phyloP scores from a whole-genome alignment of 2,329 filamentous ascomycete species.

The Alternaria consortialis region DNA sequence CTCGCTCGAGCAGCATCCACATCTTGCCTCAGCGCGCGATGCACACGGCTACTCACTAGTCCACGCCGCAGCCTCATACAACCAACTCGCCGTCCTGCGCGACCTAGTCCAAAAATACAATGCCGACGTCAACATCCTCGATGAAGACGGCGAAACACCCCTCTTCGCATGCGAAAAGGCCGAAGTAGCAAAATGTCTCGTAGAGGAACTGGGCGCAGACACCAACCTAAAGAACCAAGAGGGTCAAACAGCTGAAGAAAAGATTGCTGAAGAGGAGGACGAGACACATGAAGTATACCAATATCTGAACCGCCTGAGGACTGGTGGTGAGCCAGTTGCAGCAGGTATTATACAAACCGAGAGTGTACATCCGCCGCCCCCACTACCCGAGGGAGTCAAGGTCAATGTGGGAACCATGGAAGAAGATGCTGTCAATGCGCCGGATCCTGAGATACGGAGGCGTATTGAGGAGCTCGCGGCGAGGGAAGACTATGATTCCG shows the following conservation, averaged over 20 bases:
- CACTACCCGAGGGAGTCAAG: constrained; percentile 77
- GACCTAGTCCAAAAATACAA: constrained; percentile 77
- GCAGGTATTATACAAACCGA: constrained; percentile 29
- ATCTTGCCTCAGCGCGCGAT: constrained; percentile 83
- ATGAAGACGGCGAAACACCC: constrained; percentile 94
- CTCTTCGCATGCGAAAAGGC: constrained; percentile 89
- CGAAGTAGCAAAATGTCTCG: constrained; percentile 77
- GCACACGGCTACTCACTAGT: constrained; percentile 92
- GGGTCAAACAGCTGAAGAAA: constrained; percentile 81
- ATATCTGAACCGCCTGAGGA: constrained; percentile 65
- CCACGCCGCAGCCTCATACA: constrained; percentile 93
- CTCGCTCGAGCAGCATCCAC: constrained; percentile 76
- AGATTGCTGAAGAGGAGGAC: constrained; percentile 76
- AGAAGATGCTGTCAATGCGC: constrained; percentile 60
- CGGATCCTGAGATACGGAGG: constrained; percentile 83
- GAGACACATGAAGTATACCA: constrained; percentile 79
- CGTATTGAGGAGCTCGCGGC: constrained; percentile 89
- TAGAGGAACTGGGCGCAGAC: constrained; percentile 83
- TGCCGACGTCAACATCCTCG: constrained; percentile 80
- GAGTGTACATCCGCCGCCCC: constrained; percentile 59
- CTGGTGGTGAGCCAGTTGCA: constrained; percentile 38
- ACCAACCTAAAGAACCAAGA: constrained; percentile 72
- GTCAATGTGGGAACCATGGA: constrained; percentile 82
- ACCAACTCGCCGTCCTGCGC: constrained; percentile 81
- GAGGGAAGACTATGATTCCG: constrained; percentile 82